Conservation (phyloP, 1,284 basidiomycete genomes). For the Earliella scabrosa region DNA sequence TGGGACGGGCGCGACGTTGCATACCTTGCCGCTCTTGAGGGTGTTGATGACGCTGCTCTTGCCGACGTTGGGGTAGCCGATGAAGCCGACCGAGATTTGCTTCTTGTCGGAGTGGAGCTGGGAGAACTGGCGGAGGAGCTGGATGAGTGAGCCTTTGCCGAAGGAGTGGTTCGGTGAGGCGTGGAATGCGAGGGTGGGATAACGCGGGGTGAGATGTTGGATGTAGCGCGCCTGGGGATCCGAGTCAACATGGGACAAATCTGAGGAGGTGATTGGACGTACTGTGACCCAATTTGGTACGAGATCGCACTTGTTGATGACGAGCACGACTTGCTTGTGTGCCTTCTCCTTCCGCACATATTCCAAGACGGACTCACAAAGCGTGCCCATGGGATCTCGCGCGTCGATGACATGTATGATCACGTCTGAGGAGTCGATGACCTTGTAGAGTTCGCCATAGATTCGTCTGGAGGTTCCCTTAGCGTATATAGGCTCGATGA, state of each 20-base stretch:
- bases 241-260: conserved; percentile 16
- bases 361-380: conserved; percentile 94
- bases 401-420: conserved; percentile 97
- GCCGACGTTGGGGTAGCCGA: conserved; percentile 98
- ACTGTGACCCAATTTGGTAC: conserved; percentile 99
- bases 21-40: conserved; percentile 97
- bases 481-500: conserved; percentile 86
- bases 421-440: conserved; percentile 98
- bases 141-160: conserved; percentile 97
- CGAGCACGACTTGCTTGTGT: conserved; percentile 95
- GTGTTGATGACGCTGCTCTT: conserved; percentile 99
- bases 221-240: conserved; percentile 88
- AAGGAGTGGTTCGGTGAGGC: conserved; percentile 99
- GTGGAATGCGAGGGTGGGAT: conserved; percentile 97
- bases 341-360: conserved; percentile 96
- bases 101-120: conserved; percentile 99
- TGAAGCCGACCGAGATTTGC: conserved; percentile 97
- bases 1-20: conserved; percentile 95
- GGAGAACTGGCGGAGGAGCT: conserved; percentile 95
- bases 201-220: conserved; percentile 92
- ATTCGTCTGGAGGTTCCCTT: conserved; percentile 95
- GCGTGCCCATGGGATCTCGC: conserved; percentile 94
- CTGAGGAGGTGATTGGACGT: conserved; percentile 43
- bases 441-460: conserved; percentile 99
- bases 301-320: conserved; percentile 98